Percentiles rank a stretch among this genome's conserved stretches.
phyloP scores from a whole-genome alignment of 495 filamentous ascomycete species.

The Neurospora tetrasperma region DNA sequence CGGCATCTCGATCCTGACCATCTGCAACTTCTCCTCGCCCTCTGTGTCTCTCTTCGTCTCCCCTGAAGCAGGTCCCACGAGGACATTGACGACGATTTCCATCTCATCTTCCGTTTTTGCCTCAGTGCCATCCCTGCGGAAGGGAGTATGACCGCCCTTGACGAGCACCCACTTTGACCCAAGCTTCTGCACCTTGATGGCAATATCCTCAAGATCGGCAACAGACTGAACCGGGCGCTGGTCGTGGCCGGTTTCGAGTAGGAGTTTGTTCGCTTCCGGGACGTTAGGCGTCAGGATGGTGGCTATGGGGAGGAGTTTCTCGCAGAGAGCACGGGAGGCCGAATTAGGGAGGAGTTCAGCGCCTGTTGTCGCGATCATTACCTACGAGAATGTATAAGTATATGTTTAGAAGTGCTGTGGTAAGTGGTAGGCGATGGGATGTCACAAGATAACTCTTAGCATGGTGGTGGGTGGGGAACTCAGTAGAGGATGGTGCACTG shows the following conservation, averaged over 20 bases:
- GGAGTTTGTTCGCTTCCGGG: conserved; percentile 70
- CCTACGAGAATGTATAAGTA: conserved; percentile 37
- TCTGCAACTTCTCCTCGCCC: conserved; percentile 3
- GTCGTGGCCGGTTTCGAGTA: conserved; percentile 47
- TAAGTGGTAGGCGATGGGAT: background rate
- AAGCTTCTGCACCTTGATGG: conserved; percentile 50
- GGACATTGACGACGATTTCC: conserved; percentile 61
- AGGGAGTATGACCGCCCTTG: conserved; percentile 87
- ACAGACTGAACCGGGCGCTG: conserved; percentile 41
- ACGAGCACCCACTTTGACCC: conserved; percentile 74
- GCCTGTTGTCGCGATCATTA: conserved; percentile 88
- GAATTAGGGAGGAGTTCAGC: conserved; percentile 60
- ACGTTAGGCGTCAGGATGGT: conserved; percentile 87
- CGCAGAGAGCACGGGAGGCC: conserved; percentile 55
- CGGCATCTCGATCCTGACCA: conserved; percentile 50
- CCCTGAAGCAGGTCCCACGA: conserved; percentile 43
- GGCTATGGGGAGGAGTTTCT: conserved; percentile 60
- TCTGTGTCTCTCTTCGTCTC: conserved; percentile 17
- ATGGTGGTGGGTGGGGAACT: background rate
- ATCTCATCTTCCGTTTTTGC: conserved; percentile 47
- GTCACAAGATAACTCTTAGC: background rate
- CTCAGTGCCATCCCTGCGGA: conserved; percentile 48
- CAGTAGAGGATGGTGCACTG: background rate
- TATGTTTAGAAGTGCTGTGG: background rate
- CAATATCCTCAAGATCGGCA: conserved; percentile 55